phyloP scores from a whole-genome alignment of 148 eudicot species.

The Pharnaceum exiguum region DNA sequence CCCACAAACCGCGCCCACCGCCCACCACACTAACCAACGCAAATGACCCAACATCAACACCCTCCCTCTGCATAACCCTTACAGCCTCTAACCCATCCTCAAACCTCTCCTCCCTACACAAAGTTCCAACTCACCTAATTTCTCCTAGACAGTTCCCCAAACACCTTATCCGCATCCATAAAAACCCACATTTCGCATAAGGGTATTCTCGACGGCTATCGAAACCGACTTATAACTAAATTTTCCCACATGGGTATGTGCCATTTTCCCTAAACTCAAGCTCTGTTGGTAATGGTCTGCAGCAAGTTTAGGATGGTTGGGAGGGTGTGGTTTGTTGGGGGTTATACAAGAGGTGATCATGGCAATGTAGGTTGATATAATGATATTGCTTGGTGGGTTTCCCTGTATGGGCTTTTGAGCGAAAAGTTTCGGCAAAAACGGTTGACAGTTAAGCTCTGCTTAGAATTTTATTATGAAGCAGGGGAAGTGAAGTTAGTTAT shows the following conservation, averaged over 20 bases:
- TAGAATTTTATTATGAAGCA: too few species aligned
- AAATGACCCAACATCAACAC: conserved; percentile 57
- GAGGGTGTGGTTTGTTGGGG: conserved; percentile 62
- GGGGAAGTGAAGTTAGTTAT: too few species aligned
- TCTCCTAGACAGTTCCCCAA: conserved; percentile 55
- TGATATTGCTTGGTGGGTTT: too few species aligned
- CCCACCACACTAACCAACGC: conserved; percentile 61
- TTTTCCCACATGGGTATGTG: conserved; percentile 55
- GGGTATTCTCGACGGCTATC: conserved; percentile 62
- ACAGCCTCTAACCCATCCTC: conserved; percentile 58
- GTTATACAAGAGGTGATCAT: conserved; percentile 37
- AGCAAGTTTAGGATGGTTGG: conserved; percentile 68
- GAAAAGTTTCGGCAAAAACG: conserved; percentile 55
- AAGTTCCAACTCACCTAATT: conserved; percentile 86
- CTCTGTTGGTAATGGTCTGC: conserved; percentile 47
- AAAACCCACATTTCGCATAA: conserved; percentile 63
- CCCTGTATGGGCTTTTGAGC: conserved; percentile 53
- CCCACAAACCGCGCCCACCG: conserved; percentile 53
- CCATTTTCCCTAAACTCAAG: conserved; percentile 49
- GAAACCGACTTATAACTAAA: conserved; percentile 41
- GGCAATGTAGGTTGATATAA: conserved; percentile 55
- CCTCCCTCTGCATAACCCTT: conserved; percentile 46
- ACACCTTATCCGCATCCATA: conserved; percentile 48
- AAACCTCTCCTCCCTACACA: conserved; percentile 67
- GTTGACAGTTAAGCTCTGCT: too few species aligned